A percentile compares a stretch with the other conserved stretches of the same genome.
phyloP scores from a whole-genome alignment of 2,329 filamentous ascomycete genomes.

The Hawksworthiomyces lignivorus region DNA sequence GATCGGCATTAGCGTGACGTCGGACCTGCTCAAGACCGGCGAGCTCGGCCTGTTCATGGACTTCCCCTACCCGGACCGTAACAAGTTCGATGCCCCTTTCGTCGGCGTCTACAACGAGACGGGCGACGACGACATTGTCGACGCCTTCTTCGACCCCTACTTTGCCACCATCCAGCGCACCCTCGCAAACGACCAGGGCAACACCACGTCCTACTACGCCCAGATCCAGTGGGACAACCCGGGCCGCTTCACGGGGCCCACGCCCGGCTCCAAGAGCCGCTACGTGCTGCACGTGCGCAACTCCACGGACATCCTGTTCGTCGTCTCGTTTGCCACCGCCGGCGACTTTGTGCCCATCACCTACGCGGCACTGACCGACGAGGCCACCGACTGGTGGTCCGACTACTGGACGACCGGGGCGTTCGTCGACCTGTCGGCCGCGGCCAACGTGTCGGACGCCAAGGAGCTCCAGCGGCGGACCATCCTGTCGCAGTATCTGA shows the following conservation, averaged over 20 bases:
- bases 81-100: slow-evolving; percentile 48
- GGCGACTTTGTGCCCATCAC: slow-evolving; percentile 16
- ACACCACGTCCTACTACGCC: slow-evolving; percentile 30
- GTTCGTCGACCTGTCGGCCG: slow-evolving; percentile 41
- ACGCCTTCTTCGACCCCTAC: slow-evolving; percentile 14
- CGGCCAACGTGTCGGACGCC: slow-evolving; percentile 28
- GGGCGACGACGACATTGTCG: slow-evolving; percentile 32
- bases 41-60: slow-evolving; percentile 42
- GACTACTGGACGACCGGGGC: slow-evolving; percentile 42
- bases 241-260: slow-evolving; percentile 2
- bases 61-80: slow-evolving; percentile 40
- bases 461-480: slow-evolving; percentile 43
- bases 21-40: slow-evolving; percentile 29
- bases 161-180: slow-evolving; percentile 34
- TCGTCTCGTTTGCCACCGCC: slow-evolving; percentile 25
- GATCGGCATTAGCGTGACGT: slow-evolving; percentile 35
- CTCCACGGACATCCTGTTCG: slow-evolving; percentile 21
- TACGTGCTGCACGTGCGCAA: slow-evolving; percentile 29
- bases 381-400: slow-evolving; percentile 37
- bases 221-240: slow-evolving; percentile 8
- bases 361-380: slow-evolving; percentile 20
- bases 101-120: slow-evolving; percentile 42
- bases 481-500: slow-evolving; percentile 45
- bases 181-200: slow-evolving; percentile 31
- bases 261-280: slow-evolving; percentile 16